Base-by-base conservation (phyloP, 2,329 filamentous ascomycete species). In the Trichoderma harzianum region DNA sequence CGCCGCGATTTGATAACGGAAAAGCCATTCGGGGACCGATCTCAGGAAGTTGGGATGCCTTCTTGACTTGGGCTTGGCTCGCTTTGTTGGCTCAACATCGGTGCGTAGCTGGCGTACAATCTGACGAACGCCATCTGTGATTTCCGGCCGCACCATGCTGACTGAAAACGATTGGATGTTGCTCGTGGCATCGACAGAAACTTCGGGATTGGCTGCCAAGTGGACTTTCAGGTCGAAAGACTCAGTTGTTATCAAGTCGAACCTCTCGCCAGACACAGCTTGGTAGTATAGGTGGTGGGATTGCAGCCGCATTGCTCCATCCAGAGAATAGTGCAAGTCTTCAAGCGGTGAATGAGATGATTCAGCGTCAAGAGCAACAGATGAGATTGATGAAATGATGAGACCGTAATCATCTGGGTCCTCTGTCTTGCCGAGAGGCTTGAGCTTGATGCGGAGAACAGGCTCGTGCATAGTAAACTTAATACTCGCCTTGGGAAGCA, bases 381-480 rank as follows among this genome's bases (percentile, higher is more conserved):
- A 97, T 0, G 97, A 98, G 12, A 97, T 93, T 2, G 94, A 96
- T 1, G 94, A 97, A 62, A 99, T 97, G 58, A 99, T 92, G 34
- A 99, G 87, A 78, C 99, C 96, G 76, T 96, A 98, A 75, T 98
- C 95, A 73, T 94, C 93, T 0, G 90, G 86, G 30, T 90, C 88
- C 53, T 86, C 83, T 2, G 84, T 84, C 69, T 87, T 86, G 73
- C 92, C 89, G 74, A 96, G 89, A 0, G 95, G 91, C 6, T 95
- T 95, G 5, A 99, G 85, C 8, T 95, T 90, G 74, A 99, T 95
- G 76, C 97, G 91, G 74, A 98, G 80, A 18, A 99, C 97, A 1
- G 96, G 96, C 79, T 99, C 96, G 78, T 99, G 96, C 82, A 99
- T 92, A 0, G 96, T 98, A 53, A 98, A 90, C 78, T 98, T 99